Evolutionary conservation across 2,329 filamentous ascomycete species (phyloP).

Genomic region (Penicillium oxalicum): DNA sequence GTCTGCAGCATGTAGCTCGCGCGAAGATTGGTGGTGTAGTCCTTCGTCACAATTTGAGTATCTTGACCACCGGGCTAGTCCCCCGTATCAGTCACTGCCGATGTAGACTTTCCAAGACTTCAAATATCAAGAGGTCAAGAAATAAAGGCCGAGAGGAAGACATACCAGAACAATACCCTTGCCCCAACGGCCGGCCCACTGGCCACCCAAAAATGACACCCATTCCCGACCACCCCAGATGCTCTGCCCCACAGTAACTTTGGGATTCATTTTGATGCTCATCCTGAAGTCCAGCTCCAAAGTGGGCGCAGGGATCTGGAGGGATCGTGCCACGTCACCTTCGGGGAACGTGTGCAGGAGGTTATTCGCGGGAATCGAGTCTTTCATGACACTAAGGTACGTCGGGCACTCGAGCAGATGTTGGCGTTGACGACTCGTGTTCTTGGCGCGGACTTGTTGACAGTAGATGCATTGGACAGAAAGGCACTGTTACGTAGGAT

Average conservation of each 20-base stretch:
- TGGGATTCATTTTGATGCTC: slow-evolving; percentile 48
- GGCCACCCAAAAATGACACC: slow-evolving; percentile 47
- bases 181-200: slow-evolving; percentile 49
- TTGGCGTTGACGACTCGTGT: slow-evolving; percentile 46
- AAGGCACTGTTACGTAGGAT: slow-evolving; percentile 32
- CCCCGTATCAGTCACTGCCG: not conserved
- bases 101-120: not conserved
- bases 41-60: slow-evolving; percentile 45
- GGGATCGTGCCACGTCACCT: slow-evolving; percentile 43
- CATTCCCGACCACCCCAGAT: slow-evolving; percentile 48
- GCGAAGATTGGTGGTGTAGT: slow-evolving; percentile 41
- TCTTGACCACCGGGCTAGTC: slow-evolving; percentile 46
- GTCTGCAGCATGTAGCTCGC: slow-evolving; percentile 47
- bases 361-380: slow-evolving; percentile 48
- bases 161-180: slow-evolving; percentile 47
- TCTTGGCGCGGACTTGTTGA: slow-evolving; percentile 46
- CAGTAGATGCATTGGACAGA: slow-evolving; percentile 48
- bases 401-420: slow-evolving; percentile 46
- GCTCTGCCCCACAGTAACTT: slow-evolving; percentile 42
- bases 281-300: slow-evolving; percentile 50
- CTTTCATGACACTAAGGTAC: slow-evolving; percentile 49
- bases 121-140: slow-evolving; percentile 4
- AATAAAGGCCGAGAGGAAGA: not conserved
- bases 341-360: slow-evolving; percentile 47
- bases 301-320: slow-evolving; percentile 43